Evolutionary conservation across 1,139 yeast species (phyloP), one percentile per base, ranked within the genome.

Genomic region (Blastobotrys persicus): DNA sequence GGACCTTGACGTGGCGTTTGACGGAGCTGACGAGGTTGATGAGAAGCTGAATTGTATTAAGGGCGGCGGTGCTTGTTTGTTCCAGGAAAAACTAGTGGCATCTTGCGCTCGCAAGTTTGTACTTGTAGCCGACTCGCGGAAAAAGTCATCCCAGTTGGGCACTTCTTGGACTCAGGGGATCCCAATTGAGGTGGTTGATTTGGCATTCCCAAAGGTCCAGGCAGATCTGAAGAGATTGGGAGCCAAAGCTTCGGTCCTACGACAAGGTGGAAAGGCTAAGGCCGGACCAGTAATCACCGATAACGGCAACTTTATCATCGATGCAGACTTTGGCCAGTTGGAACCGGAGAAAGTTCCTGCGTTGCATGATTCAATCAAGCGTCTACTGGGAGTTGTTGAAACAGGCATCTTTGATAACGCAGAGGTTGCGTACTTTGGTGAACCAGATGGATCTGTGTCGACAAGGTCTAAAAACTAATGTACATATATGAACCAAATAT

Each of bases 261-360:
- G 99, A 69, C 83, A 84, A 60, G 98, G 98, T 44, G 91, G 88
- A 14, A 73, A 83, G 49, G 89, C 95, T 34, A 94, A 94, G 71
- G 98, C 98, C 4, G 99, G 99, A 16, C 98, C 98, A 6, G 85
- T 89, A n/a, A 86, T 94, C 53, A 91, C 98, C 37, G 99, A 94
- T 68, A 94, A 94, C 71, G 89, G 91, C 68, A 92, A 91, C 70
- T 88, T 89, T 65, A 78, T 94, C 56, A 79, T 94, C 53, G 99
- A 94, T 70, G 95, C 96, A 28, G 91, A 89, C 66, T 92, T 94
- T 64, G 97, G 96, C 31, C 78, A 77, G 50, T 80, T 94, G 48
- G 81, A 85, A 59, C 85, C 91, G 3, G 66, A 61, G 18, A 45
- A 54, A 17, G 78, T 78, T 18, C 61, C 63, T 42, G 65, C 64